These are phyloP conservation scores for Graphilbum ipis-grandicollis DNA, from an alignment of 2,329 filamentous ascomycete species.

Conservation along the genomic window DNA sequence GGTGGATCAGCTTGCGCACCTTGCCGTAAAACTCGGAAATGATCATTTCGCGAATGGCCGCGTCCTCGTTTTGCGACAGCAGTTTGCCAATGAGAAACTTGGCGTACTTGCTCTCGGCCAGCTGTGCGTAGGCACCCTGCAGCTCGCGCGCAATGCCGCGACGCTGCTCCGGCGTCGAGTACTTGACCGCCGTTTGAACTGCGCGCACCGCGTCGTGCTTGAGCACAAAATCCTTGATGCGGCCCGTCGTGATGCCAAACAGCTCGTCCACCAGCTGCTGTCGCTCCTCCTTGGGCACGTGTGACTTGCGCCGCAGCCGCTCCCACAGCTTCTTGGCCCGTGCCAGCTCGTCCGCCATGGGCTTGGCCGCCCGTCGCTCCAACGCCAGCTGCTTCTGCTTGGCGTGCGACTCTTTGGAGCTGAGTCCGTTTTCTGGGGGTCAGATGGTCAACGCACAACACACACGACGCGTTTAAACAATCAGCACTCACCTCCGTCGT, in stretches of 20 bases:
- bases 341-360: conserved; percentile 74
- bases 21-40: conserved; percentile 91
- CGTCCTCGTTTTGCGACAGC: conserved; percentile 67
- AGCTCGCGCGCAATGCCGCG: conserved; percentile 77
- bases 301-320: conserved; percentile 76
- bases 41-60: conserved; percentile 72
- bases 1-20: conserved; percentile 84
- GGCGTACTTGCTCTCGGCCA: conserved; percentile 90
- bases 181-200: conserved; percentile 93
- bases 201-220: conserved; percentile 97
- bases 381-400: conserved; percentile 81
- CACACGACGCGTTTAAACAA: no score
- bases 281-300: conserved; percentile 78
- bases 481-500: no score
- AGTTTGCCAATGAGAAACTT: conserved; percentile 96
- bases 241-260: conserved; percentile 77
- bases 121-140: conserved; percentile 62
- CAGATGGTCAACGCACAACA: no score
- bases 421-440: conserved; percentile 29
- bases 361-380: conserved; percentile 85
- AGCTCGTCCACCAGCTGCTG: conserved; percentile 76
- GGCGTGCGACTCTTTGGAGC: conserved; percentile 70
- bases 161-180: conserved; percentile 69
- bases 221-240: conserved; percentile 88
- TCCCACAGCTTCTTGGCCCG: conserved; percentile 97